A percentile compares a stretch with the other conserved stretches of the same genome.
phyloP scores from a whole-genome alignment of 305 asterid genomes.

The Solanum hybrid region DNA sequence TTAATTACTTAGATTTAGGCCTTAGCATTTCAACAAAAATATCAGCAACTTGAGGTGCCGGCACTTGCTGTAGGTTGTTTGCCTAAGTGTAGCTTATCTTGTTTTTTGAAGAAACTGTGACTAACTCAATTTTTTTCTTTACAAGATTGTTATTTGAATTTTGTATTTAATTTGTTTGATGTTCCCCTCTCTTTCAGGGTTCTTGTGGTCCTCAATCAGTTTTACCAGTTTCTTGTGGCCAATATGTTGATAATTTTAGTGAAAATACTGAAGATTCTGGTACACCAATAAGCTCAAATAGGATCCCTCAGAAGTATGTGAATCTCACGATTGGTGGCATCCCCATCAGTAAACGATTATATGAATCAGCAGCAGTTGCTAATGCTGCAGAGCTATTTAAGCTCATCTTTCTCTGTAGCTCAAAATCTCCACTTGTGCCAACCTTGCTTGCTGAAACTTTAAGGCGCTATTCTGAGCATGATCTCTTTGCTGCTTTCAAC shows the following conservation, averaged over 20 bases:
- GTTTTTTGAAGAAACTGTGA: background rate
- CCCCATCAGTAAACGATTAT: conserved; percentile 38
- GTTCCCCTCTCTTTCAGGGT: conserved; percentile 19
- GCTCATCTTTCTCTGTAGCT: conserved; percentile 74
- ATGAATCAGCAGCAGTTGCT: conserved; percentile 83
- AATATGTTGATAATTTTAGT: conserved; percentile 34
- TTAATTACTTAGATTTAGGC: background rate
- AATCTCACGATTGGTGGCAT: conserved; percentile 41
- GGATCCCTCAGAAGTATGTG: conserved; percentile 39
- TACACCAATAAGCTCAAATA: conserved; percentile 40
- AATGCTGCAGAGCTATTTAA: conserved; percentile 93
- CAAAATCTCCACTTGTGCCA: conserved; percentile 69
- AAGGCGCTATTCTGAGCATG: conserved; percentile 92
- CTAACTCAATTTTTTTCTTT: background rate
- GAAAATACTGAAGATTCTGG: conserved; percentile 35
- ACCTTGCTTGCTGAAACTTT: conserved; percentile 75
- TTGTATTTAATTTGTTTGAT: background rate
- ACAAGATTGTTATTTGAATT: background rate
- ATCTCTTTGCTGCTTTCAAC: conserved; percentile 91
- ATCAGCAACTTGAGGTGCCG: background rate
- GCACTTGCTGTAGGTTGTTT: background rate
- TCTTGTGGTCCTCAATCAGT: conserved; percentile 12
- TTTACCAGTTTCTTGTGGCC: conserved; percentile 21
- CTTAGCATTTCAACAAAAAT: background rate
- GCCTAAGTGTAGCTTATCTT: background rate